phyloP scores from a whole-genome alignment of 1,284 basidiomycete species.

The Ustilago curta region DNA sequence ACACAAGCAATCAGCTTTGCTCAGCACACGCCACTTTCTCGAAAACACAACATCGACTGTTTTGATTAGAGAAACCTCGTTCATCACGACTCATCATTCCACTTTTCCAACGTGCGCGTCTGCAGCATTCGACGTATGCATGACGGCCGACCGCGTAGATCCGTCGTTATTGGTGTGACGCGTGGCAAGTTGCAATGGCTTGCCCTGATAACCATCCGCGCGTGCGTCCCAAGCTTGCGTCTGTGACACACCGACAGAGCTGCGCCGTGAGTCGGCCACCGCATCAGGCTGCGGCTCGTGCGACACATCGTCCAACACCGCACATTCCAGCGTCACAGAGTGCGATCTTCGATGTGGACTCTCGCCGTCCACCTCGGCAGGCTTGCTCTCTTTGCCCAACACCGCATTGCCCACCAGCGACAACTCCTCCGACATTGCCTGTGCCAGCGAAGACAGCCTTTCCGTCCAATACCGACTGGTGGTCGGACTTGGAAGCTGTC shows the following conservation, averaged over 20 bases:
- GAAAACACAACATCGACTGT: too few relatives aligned
- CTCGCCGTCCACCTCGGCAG: background rate
- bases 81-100: background rate
- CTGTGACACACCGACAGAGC: slow-evolving; percentile 15
- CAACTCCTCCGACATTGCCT: slow-evolving; percentile 42
- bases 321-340: slow-evolving; percentile 9
- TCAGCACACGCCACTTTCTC: background rate
- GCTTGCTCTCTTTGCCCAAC: slow-evolving; percentile 16
- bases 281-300: background rate
- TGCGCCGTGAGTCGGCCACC: background rate
- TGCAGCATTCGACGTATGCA: slow-evolving; percentile 13
- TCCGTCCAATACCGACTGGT: slow-evolving; percentile 47
- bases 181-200: slow-evolving; percentile 25
- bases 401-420: slow-evolving; percentile 27
- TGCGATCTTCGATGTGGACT: slow-evolving; percentile 8
- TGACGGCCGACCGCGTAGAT: slow-evolving; percentile 25
- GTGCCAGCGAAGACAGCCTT: slow-evolving; percentile 33
- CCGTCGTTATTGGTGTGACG: slow-evolving; percentile 29
- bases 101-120: background rate
- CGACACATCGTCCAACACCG: background rate
- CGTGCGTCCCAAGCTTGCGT: slow-evolving; percentile 1
- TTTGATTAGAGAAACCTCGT: background rate
- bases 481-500: slow-evolving; percentile 13
- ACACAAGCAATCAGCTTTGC: too few relatives aligned
- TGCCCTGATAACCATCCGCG: slow-evolving; percentile 5